Evolutionary conservation across 192 early-diverging fungal species (phyloP).

Genomic region (Mycoemilia scoparia): DNA sequence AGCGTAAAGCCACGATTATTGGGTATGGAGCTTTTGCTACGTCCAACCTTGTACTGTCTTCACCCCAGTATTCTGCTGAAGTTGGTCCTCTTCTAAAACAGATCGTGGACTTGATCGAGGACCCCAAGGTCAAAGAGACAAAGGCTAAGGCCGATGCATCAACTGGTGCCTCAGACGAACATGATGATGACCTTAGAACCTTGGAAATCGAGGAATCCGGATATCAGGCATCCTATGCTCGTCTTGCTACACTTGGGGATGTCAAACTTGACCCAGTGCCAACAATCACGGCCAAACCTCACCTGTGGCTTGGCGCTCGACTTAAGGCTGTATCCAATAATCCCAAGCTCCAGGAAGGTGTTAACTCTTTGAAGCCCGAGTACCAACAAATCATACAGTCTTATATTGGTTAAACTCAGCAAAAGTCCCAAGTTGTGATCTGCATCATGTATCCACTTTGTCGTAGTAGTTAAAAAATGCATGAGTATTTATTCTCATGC

Average conservation of each 20-base stretch:
- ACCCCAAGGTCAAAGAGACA: constrained; percentile 15
- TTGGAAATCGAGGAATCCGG: constrained; percentile 67
- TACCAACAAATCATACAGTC: constrained; percentile 6
- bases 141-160: constrained; percentile 14
- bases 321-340: constrained; percentile 13
- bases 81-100: constrained; percentile 12
- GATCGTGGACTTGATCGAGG: constrained; percentile 19
- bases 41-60: constrained; percentile 8
- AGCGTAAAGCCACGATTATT: constrained; percentile 26
- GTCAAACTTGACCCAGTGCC: constrained; percentile 47
- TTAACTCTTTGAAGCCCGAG: constrained; percentile 8
- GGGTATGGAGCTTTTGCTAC: constrained; percentile 21
- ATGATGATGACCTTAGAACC: constrained; percentile 39
- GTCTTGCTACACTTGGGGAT: constrained; percentile 48
- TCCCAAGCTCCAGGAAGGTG: constrained; percentile 2
- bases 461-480: too few species aligned
- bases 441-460: too few species aligned
- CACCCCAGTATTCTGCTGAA: constrained; percentile 3
- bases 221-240: constrained; percentile 69
- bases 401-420: not conserved
- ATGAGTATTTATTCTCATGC: too few species aligned
- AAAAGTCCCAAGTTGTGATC: too few species aligned
- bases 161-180: constrained; percentile 22
- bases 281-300: constrained; percentile 20
- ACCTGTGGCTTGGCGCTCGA: constrained; percentile 8